Conservation (phyloP, 2,329 filamentous ascomycete genomes). For the Helminthosporium solani region DNA sequence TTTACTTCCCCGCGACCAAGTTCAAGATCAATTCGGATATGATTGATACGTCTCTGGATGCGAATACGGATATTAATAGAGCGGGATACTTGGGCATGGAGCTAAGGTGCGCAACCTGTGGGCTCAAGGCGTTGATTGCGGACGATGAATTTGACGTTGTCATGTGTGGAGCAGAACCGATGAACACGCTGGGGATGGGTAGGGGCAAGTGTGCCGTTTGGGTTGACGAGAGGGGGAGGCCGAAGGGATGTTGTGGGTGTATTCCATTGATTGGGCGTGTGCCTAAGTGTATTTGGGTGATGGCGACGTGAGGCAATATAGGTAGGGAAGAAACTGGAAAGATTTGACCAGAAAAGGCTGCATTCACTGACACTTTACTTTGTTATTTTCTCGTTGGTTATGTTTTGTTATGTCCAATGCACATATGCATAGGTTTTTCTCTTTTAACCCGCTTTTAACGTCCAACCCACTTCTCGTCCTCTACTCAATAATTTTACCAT, state of each 20-base stretch:
- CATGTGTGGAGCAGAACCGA: conserved; percentile 10
- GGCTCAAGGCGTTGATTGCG: conserved; percentile 1
- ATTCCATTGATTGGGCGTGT: conserved; percentile 4
- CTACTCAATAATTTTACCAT: conserved; percentile 35
- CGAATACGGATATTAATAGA: conserved; percentile 6
- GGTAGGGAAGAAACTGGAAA: too few relatives aligned
- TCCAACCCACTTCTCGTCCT: background rate
- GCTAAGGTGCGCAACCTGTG: conserved; percentile 5
- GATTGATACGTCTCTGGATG: conserved; percentile 1
- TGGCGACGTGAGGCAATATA: background rate
- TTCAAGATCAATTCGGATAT: conserved; percentile 5
- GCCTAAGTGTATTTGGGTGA: background rate
- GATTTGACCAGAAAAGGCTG: too few relatives aligned
- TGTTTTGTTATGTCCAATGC: too few relatives aligned
- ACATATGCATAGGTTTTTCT: background rate
- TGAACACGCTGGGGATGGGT: conserved; percentile 11
- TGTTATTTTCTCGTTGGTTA: too few relatives aligned
- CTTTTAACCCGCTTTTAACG: background rate
- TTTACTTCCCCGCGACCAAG: conserved; percentile 14
- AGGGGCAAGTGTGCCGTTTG: conserved; percentile 2
- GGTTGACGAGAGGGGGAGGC: background rate
- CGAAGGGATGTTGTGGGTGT: conserved; percentile 5
- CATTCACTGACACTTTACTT: too few relatives aligned
- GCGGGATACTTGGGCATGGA: conserved; percentile 5
- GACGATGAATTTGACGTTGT: conserved; percentile 15